Evolutionary conservation across 2,329 filamentous ascomycete genomes (phyloP).

Genomic region (Didymella pinodella): DNA sequence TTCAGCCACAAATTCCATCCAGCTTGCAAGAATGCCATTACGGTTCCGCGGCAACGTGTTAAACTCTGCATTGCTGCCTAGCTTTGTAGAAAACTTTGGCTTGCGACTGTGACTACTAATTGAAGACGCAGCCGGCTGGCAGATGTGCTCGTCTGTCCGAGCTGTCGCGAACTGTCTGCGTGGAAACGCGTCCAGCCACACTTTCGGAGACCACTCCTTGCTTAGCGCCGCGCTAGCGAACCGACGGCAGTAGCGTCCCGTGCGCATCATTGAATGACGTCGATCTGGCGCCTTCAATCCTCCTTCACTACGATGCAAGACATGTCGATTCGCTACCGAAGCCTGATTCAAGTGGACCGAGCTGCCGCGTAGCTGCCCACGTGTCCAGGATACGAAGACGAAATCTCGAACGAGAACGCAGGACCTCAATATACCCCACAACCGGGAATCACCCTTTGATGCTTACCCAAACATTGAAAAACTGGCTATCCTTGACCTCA

Average conservation of each 20-base stretch:
- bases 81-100: too few relatives aligned
- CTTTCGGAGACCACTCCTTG: conserved; percentile 4
- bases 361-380: conserved; percentile 8
- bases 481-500: conserved; percentile 20
- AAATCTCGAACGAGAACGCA: not conserved
- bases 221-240: conserved; percentile 5
- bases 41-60: not conserved
- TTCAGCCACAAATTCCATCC: conserved; percentile 21
- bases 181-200: conserved; percentile 20
- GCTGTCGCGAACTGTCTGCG: conserved; percentile 9
- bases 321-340: conserved; percentile 8
- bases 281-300: not conserved
- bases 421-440: not conserved
- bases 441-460: not conserved
- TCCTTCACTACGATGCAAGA: conserved; percentile 9
- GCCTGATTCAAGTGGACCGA: not conserved
- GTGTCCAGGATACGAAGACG: conserved; percentile 2
- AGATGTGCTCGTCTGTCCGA: not conserved
- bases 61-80: not conserved
- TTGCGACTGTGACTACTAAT: not conserved
- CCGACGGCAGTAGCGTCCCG: conserved; percentile 19
- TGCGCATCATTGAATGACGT: conserved; percentile 18
- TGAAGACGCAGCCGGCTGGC: not conserved
- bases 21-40: conserved; percentile 11
- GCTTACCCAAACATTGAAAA: not conserved